Conservation (phyloP, 108 stramenopile genomes). For the Skeletonema marinoi region DNA sequence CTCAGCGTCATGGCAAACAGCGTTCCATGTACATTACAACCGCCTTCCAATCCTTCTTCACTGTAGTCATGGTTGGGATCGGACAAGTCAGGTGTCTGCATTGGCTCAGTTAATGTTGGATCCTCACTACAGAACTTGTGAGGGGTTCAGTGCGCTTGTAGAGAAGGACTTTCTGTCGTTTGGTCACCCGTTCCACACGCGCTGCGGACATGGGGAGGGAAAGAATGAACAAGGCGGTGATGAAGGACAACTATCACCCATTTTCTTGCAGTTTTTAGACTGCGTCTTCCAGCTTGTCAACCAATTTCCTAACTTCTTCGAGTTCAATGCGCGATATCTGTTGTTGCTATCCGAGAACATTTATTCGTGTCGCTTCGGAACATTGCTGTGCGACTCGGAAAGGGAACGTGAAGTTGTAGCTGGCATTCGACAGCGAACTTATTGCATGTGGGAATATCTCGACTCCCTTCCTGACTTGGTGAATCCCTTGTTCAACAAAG, state of each 20-base stretch:
- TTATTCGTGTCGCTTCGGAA: constrained; percentile 94
- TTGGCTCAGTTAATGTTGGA: constrained; percentile 96
- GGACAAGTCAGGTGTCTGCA: constrained; percentile 92
- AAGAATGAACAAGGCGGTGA: constrained; percentile 68
- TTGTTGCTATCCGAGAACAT: constrained; percentile 81
- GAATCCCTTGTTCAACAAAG: constrained; percentile 45
- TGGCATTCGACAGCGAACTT: constrained; percentile 80
- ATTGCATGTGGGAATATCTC: constrained; percentile 86
- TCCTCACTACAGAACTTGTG: constrained; percentile 93
- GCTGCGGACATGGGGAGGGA: constrained; percentile 92
- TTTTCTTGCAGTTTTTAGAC: constrained; percentile 98
- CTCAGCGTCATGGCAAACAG: constrained; percentile 86
- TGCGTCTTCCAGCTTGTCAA: constrained; percentile 92
- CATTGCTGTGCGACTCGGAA: constrained; percentile 92
- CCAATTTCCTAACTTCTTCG: constrained; percentile 88
- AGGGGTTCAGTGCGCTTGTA: constrained; percentile 92
- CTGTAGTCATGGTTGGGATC: constrained; percentile 99
- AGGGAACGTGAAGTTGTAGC: constrained; percentile 82
- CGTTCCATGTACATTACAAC: constrained; percentile 85
- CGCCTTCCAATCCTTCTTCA: constrained; percentile 93
- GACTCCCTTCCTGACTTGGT: constrained; percentile 54
- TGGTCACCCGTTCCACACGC: constrained; percentile 96
- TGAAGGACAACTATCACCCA: constrained; percentile 92
- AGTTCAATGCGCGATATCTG: constrained; percentile 85
- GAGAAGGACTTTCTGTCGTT: constrained; percentile 98